phyloP scores from a whole-genome alignment of 306 rosid species.

The Erythrophleum fordii region DNA sequence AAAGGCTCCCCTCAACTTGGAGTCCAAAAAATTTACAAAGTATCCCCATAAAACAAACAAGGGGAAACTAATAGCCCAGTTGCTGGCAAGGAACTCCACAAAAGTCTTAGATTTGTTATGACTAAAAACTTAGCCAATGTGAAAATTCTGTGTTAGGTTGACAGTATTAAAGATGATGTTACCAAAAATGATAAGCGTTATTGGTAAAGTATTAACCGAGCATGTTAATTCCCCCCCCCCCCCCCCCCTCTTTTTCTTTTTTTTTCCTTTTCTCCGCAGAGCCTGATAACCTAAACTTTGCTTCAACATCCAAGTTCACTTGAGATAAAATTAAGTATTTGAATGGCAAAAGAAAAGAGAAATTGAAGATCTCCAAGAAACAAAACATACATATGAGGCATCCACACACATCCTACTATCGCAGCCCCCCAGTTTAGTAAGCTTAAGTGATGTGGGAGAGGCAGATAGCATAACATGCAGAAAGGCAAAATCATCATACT shows the following conservation, averaged over 20 bases:
- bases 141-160: neutral
- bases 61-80: neutral
- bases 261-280: neutral
- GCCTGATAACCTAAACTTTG: neutral
- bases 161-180: neutral
- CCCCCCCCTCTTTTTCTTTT: neutral
- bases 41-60: slow-evolving; percentile 14
- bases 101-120: neutral
- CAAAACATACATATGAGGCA: neutral
- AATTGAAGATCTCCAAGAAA: neutral
- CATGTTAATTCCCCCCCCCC: neutral
- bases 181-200: neutral
- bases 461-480: slow-evolving; percentile 6
- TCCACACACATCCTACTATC: neutral
- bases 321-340: neutral
- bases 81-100: neutral
- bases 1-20: neutral
- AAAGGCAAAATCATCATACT: slow-evolving; percentile 45
- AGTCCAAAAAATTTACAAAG: neutral
- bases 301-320: neutral
- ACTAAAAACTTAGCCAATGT: neutral
- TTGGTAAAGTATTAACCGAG: neutral
- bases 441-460: slow-evolving; percentile 17
- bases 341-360: neutral
- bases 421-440: neutral